Evolutionary conservation across 352 stramenopile species (phyloP).

Genomic region (Phytophthora gonapodyides): DNA sequence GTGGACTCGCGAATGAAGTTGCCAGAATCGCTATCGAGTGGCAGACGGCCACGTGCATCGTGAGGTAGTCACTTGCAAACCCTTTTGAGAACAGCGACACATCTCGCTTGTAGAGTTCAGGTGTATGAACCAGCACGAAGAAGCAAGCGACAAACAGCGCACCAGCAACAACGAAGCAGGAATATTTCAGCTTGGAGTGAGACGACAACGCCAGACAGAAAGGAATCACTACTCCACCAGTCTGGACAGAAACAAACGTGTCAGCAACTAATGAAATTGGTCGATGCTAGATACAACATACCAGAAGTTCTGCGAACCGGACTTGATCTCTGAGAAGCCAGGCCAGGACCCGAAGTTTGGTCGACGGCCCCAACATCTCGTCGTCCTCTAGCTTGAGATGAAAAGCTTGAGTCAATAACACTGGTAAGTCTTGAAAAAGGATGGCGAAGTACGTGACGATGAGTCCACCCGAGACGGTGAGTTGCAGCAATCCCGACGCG

Average conservation of each 20-base stretch:
- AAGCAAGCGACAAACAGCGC: conserved; percentile 35
- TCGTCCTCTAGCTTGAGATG: conserved; percentile 40
- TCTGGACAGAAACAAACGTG: conserved; percentile 23
- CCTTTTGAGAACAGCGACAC: conserved; percentile 29
- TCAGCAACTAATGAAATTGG: not conserved
- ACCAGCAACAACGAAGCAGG: conserved; percentile 29
- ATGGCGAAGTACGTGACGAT: conserved; percentile 48
- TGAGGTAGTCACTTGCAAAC: conserved; percentile 50
- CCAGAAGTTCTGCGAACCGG: conserved; percentile 43
- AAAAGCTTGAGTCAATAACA: conserved; percentile 43
- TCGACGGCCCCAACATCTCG: conserved; percentile 16
- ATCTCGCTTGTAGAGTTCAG: conserved; percentile 35
- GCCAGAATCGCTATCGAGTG: conserved; percentile 54
- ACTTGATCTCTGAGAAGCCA: conserved; percentile 39
- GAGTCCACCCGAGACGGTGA: conserved; percentile 43
- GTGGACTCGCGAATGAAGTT: conserved; percentile 46
- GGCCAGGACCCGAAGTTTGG: conserved; percentile 13
- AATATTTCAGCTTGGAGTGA: conserved; percentile 35
- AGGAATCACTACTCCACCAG: conserved; percentile 40
- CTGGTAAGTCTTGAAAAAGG: conserved; percentile 47
- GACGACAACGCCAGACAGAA: conserved; percentile 44
- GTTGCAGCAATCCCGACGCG: conserved; percentile 36
- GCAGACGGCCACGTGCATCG: conserved; percentile 51
- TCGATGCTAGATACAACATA: conserved; percentile 19
- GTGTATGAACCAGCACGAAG: conserved; percentile 38